These are phyloP conservation scores for Rhododendron simsii DNA, from an alignment of 148 eudicot species.

Conservation along the genomic window DNA sequence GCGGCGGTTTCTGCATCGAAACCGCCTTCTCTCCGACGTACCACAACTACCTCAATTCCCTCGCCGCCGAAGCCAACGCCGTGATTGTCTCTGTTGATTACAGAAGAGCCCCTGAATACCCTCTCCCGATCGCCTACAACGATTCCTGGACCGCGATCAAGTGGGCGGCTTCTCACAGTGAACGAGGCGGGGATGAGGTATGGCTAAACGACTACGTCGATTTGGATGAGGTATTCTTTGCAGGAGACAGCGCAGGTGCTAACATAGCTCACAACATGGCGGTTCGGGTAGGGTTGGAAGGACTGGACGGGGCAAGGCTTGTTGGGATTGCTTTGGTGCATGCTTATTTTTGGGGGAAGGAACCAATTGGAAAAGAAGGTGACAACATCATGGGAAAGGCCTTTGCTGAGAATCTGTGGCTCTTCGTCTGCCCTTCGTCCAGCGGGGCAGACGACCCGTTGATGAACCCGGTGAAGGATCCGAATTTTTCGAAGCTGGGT, in stretches of 20 bases:
- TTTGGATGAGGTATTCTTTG: not conserved
- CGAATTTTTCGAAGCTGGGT: slow-evolving; percentile 13
- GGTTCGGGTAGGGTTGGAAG: slow-evolving; percentile 7
- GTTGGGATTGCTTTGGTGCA: slow-evolving; percentile 9
- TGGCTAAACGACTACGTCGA: slow-evolving; percentile 1
- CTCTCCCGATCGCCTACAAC: not conserved
- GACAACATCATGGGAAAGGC: not conserved
- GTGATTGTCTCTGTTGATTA: slow-evolving; percentile 5
- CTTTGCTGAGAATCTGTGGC: slow-evolving; percentile 6
- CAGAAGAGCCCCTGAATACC: slow-evolving; percentile 10
- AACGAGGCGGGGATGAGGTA: not conserved
- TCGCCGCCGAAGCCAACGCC: slow-evolving; percentile 11
- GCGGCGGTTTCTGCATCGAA: slow-evolving; percentile 23
- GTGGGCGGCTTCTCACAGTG: not conserved
- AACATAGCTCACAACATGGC: slow-evolving; percentile 18
- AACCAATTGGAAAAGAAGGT: not conserved
- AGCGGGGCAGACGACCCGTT: slow-evolving; percentile 22
- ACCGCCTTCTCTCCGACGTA: slow-evolving; percentile 14
- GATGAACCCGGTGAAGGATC: slow-evolving; percentile 28
- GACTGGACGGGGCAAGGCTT: not conserved
- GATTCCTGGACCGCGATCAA: slow-evolving; percentile 3
- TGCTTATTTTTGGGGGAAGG: not conserved
- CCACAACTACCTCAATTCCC: slow-evolving; percentile 17
- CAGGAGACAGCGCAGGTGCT: slow-evolving; percentile 21
- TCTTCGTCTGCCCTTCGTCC: slow-evolving; percentile 7